These are phyloP conservation scores for Corymbia maculata DNA, from an alignment of 345 rosid species.

Conservation along the genomic window DNA sequence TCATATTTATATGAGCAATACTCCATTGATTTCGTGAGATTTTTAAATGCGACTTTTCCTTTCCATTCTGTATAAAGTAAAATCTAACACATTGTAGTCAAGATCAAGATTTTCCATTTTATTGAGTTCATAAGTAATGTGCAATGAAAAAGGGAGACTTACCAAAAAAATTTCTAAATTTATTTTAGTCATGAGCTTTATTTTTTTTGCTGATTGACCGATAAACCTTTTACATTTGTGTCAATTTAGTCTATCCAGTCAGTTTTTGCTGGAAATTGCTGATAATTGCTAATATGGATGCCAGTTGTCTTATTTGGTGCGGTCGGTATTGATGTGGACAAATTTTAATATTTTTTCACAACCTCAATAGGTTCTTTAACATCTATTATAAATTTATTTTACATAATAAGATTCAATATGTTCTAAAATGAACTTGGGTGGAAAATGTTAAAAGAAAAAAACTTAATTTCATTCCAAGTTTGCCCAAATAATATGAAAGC, in stretches of 20 bases:
- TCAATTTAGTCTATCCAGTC: rapidly evolving
- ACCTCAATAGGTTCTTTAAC: background rate
- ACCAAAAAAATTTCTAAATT: no score
- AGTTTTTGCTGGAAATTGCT: no score
- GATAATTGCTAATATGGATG: rapidly evolving
- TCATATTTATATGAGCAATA: no score
- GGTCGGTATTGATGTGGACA: no score
- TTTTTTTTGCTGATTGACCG: no score
- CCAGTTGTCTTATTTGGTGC: rapidly evolving
- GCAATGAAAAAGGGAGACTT: background rate
- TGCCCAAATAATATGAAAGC: background rate
- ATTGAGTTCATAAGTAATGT: background rate
- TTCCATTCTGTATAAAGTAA: background rate
- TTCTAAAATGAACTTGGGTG: background rate
- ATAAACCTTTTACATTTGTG: no score
- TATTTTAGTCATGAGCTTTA: no score
- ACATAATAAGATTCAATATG: background rate
- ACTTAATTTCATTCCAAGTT: no score
- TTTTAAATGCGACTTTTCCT: background rate
- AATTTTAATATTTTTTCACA: background rate
- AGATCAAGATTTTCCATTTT: background rate
- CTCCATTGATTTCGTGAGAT: background rate
- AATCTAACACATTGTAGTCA: background rate
- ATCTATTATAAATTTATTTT: background rate
- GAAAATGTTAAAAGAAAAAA: no score